Conservation (phyloP, 2,329 filamentous ascomycete genomes). For the Thelonectria rubi region DNA sequence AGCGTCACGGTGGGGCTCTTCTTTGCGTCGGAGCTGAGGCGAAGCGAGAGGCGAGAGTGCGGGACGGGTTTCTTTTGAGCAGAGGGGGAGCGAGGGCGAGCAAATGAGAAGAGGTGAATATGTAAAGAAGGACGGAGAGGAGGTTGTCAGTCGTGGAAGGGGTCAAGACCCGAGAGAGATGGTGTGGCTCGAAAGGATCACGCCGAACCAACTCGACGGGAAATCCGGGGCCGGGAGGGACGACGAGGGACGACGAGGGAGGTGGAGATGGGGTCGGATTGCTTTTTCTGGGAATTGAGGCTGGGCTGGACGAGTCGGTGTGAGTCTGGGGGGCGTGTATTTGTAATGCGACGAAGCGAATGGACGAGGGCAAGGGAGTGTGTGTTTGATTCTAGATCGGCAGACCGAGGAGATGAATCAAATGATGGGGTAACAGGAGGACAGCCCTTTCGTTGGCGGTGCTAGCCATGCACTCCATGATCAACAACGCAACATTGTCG, state of each 20-base stretch:
- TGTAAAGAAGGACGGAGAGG: slow-evolving; percentile 12
- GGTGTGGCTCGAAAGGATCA: slow-evolving; percentile 36
- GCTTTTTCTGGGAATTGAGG: slow-evolving; percentile 31
- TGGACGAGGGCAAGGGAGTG: no score
- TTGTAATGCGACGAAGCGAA: slow-evolving; percentile 2
- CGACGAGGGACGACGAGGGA: neutral
- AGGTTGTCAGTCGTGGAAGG: slow-evolving; percentile 21
- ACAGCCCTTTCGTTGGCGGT: neutral
- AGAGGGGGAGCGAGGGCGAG: slow-evolving; percentile 13
- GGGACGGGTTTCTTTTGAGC: neutral
- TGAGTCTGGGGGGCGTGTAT: slow-evolving; percentile 14
- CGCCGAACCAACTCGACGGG: slow-evolving; percentile 42
- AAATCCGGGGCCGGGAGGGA: slow-evolving; percentile 39
- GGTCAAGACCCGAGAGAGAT: slow-evolving; percentile 24
- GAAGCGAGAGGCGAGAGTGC: neutral
- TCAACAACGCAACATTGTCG: slow-evolving; percentile 3
- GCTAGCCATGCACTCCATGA: slow-evolving; percentile 22
- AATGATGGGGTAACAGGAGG: neutral
- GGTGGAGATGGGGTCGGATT: slow-evolving; percentile 22
- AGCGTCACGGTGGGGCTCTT: neutral
- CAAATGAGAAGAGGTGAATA: slow-evolving; percentile 2
- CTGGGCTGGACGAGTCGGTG: slow-evolving; percentile 4
- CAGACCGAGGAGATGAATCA: slow-evolving; percentile 28
- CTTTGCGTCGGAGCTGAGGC: neutral
- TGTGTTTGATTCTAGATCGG: slow-evolving; percentile 11